Evolutionary conservation across 2,329 filamentous ascomycete genomes (phyloP).

Genomic region (Aspergillus flavus): DNA sequence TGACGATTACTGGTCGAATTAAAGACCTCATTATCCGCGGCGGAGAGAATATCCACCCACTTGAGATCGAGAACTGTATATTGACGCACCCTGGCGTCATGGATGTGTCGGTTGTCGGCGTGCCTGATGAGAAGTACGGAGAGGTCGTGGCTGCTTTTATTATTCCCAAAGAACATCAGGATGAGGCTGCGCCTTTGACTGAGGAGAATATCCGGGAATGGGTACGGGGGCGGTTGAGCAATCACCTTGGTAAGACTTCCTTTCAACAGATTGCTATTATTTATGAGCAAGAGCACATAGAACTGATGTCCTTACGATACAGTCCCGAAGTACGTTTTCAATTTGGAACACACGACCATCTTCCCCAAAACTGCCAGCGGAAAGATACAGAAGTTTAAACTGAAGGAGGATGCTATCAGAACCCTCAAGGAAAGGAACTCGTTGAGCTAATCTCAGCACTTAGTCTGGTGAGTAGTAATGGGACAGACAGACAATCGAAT

Average conservation of each 20-base stretch:
- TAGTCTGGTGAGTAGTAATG: neutral
- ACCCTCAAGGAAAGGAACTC: slow-evolving; percentile 42
- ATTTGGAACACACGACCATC: slow-evolving; percentile 59
- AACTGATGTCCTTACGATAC: neutral
- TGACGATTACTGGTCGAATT: slow-evolving; percentile 85
- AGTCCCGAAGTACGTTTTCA: slow-evolving; percentile 90
- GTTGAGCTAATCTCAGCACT: neutral
- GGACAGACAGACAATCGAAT: neutral
- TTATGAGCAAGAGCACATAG: neutral
- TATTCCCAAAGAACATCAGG: slow-evolving; percentile 51
- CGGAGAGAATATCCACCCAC: slow-evolving; percentile 93
- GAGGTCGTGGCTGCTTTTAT: slow-evolving; percentile 88
- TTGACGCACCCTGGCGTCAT: slow-evolving; percentile 70
- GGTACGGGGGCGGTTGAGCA: slow-evolving; percentile 71
- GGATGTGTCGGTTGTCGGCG: slow-evolving; percentile 80
- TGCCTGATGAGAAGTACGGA: slow-evolving; percentile 80
- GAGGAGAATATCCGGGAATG: slow-evolving; percentile 67
- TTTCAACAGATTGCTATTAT: neutral
- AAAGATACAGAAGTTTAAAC: slow-evolving; percentile 93
- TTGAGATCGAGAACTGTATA: slow-evolving; percentile 89
- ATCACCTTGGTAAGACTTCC: slow-evolving; percentile 63
- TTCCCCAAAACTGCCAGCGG: slow-evolving; percentile 95
- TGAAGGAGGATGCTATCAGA: slow-evolving; percentile 67
- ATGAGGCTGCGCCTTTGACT: slow-evolving; percentile 42
- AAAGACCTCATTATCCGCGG: slow-evolving; percentile 95